Percentiles rank a stretch among this genome's conserved stretches.
phyloP scores from a whole-genome alignment of 345 rosid genomes.

The Iberis pinnata region DNA sequence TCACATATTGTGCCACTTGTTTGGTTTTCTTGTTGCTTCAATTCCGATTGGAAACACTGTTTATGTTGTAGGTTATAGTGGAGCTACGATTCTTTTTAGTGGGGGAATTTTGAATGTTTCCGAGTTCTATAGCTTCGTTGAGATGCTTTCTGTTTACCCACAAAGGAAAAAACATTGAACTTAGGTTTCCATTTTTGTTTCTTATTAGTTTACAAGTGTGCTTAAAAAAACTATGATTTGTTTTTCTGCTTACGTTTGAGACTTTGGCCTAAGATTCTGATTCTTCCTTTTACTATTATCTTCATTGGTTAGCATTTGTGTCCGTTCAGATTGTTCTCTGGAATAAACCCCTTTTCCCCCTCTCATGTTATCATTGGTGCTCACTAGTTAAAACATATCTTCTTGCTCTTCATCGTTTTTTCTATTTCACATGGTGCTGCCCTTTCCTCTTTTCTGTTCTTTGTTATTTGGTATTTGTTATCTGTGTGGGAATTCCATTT shows the following conservation, averaged over 20 bases:
- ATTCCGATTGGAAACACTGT: slow-evolving; percentile 18
- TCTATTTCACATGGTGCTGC: slow-evolving; percentile 44
- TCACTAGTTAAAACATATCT: slow-evolving; percentile 17
- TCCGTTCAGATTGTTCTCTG: slow-evolving; percentile 44
- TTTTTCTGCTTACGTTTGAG: slow-evolving; percentile 16
- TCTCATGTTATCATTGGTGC: neutral
- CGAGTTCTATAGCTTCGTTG: slow-evolving; percentile 20
- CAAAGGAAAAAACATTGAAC: slow-evolving; percentile 7
- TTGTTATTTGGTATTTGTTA: slow-evolving; percentile 17
- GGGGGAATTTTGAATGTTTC: neutral
- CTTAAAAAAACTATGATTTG: slow-evolving; percentile 3
- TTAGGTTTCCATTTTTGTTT: slow-evolving; percentile 18
- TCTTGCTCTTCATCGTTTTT: neutral
- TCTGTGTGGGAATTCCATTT: slow-evolving; percentile 24
- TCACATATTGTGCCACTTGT: slow-evolving; percentile 4
- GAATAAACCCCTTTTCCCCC: slow-evolving; percentile 40
- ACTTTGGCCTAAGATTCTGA: slow-evolving; percentile 21
- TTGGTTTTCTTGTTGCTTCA: slow-evolving; percentile 13
- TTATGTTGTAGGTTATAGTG: no score
- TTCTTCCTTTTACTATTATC: slow-evolving; percentile 28
- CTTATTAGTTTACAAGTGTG: slow-evolving; percentile 16
- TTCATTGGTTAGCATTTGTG: slow-evolving; percentile 31
- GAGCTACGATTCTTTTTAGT: neutral
- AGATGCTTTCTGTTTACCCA: slow-evolving; percentile 27
- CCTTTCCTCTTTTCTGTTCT: slow-evolving; percentile 16